These are phyloP conservation scores for Mucor velutinosus DNA, from an alignment of 371 early-diverging fungal genomes.

Conservation along the genomic window DNA sequence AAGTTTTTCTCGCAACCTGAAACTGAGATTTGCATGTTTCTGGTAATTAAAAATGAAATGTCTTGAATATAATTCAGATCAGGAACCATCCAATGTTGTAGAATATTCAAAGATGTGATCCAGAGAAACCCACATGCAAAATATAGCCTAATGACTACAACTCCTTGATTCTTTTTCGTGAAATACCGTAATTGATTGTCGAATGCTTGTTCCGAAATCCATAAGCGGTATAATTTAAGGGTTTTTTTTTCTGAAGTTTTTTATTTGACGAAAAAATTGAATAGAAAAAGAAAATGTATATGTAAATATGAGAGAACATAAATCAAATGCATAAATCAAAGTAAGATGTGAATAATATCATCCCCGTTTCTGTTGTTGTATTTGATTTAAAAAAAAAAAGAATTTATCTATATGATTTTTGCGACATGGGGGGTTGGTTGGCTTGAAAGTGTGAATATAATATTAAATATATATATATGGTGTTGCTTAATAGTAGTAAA, in stretches of 20 bases:
- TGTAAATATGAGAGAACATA: neutral
- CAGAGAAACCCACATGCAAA: neutral
- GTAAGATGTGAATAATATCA: neutral
- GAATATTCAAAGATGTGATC: neutral
- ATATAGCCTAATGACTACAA: neutral
- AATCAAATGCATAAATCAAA: neutral
- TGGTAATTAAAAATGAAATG: neutral
- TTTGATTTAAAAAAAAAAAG: neutral
- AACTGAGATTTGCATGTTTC: neutral
- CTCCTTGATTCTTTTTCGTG: neutral
- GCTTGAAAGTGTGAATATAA: neutral
- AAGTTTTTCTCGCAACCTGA: neutral
- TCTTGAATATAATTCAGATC: neutral
- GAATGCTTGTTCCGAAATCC: neutral
- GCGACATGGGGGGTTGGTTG: neutral
- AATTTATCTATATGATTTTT: neutral
- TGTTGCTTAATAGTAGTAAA: slow-evolving; percentile 41
- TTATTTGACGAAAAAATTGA: neutral
- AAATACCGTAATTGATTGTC: neutral
- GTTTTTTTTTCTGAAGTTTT: neutral
- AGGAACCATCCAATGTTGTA: neutral
- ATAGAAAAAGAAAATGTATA: neutral
- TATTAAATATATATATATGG: neutral
- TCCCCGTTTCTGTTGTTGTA: neutral
- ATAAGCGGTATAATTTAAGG: neutral